These are phyloP conservation scores for Penicillium rolfsii DNA, from an alignment of 2,329 filamentous ascomycete genomes.

Conservation along the genomic window DNA sequence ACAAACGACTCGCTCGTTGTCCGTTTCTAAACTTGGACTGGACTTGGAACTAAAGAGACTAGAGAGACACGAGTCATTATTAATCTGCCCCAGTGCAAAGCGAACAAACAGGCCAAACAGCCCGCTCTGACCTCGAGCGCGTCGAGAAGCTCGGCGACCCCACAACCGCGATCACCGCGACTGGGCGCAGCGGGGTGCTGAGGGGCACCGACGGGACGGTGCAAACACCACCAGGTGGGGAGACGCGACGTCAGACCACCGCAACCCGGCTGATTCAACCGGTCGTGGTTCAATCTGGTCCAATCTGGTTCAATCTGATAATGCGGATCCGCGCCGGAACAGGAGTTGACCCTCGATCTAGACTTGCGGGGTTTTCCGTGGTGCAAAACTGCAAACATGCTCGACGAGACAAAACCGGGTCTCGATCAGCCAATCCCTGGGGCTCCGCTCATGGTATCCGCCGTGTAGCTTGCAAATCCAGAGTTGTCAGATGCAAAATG, in stretches of 20 bases:
- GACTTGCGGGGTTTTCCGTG: conserved; percentile 27
- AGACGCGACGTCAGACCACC: conserved; percentile 23
- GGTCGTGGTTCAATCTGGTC: conserved; percentile 12
- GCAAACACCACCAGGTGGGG: conserved; percentile 19
- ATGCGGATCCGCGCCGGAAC: conserved; percentile 9
- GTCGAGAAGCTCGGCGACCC: conserved; percentile 8
- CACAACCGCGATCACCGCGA: conserved; percentile 16
- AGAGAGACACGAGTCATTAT: too few relatives aligned
- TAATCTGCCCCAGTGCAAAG: conserved; percentile 13
- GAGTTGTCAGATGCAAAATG: neutral
- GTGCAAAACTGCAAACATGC: conserved; percentile 32
- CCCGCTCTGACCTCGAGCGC: conserved; percentile 27
- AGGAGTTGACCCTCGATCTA: conserved; percentile 21
- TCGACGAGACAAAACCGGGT: conserved; percentile 24
- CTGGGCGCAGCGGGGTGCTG: neutral
- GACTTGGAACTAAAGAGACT: neutral
- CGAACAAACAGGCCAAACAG: conserved; percentile 19
- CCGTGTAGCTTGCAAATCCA: neutral
- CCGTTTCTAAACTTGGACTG: conserved; percentile 2
- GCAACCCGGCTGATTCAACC: conserved; percentile 14
- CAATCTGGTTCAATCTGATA: conserved; percentile 23
- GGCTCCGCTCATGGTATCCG: conserved; percentile 10
- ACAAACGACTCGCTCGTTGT: neutral
- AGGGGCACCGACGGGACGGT: conserved; percentile 3
- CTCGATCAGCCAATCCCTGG: conserved; percentile 12